Base-by-base conservation (phyloP, 2,329 filamentous ascomycete species). In the Tolypocladium amazonense region DNA sequence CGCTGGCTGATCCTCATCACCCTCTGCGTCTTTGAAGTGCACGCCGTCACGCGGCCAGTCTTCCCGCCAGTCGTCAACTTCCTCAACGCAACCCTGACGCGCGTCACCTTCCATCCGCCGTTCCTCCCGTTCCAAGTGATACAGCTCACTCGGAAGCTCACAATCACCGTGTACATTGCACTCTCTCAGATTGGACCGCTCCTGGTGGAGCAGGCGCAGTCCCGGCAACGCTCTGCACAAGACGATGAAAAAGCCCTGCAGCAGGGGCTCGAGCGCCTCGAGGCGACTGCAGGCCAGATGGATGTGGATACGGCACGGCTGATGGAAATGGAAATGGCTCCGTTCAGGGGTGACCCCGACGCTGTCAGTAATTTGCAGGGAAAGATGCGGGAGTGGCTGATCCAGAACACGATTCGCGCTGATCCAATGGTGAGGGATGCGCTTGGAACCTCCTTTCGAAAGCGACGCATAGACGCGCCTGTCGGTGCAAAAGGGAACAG, bases 101-200 rank as follows among this genome's bases (percentile, higher is more conserved):
- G 70, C 35, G 60, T 75, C 56, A 74, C 75, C 20, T 65, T 66
- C 9, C 81, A 85, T 59, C 77, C 82, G 4, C 82, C 88, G 4
- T 89, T 88, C 65, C 81, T 97, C 4, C 93, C 92, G 2, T 99
- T 94, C 70, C 92, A 99, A 75, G 78, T 89, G 65, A 81, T 97
- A 60, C 76, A 81, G 18, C 82, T 97, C 8, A 84, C 88, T 7
- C 86, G 92, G 62, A 90, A 90, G 70, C 76, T 90, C 27, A 85
- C 86, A 20, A 77, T 97, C 57, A 92, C 91, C 2, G 74, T 90
- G 33, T 92, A 90, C 73, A 90, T 96, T 64, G 92, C 90, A 57
- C 83, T 96, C 60, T 87, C 87, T 7, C 91, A 96, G 73, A 81
- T 95, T 57, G 88, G 88, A 0, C 90, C 90, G 3, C 75, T 91